Conservation (phyloP, 176 grass and related monocot species). For the Ampelocalamus luodianensis region DNA sequence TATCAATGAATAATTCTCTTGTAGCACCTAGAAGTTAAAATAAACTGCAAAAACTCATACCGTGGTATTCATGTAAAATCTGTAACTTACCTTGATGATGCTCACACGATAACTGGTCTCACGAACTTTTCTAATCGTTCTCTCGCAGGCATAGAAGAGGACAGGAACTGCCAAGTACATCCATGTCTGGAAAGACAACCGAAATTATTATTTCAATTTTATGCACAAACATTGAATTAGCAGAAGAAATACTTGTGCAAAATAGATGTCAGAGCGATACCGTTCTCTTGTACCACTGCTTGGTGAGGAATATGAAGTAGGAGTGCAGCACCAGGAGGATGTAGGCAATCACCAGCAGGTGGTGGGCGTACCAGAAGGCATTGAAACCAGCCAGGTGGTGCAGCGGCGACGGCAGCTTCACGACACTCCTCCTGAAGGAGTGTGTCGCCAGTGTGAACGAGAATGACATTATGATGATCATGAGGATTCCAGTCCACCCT, state of each 20-base stretch:
- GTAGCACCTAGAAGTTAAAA: background rate
- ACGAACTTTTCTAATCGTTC: slow-evolving; percentile 70
- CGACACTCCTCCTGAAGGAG: slow-evolving; percentile 77
- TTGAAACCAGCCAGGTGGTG: slow-evolving; percentile 95
- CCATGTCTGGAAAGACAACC: slow-evolving; percentile 68
- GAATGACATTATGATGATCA: slow-evolving; percentile 92
- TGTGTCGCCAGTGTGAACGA: slow-evolving; percentile 91
- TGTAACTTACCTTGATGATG: slow-evolving; percentile 72
- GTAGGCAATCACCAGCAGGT: slow-evolving; percentile 81
- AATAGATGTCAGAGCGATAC: slow-evolving; percentile 48
- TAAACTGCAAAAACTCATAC: slow-evolving; percentile 7
- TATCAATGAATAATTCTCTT: slow-evolving; percentile 2
- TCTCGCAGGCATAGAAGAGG: slow-evolving; percentile 83
- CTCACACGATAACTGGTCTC: slow-evolving; percentile 70
- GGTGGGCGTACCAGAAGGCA: slow-evolving; percentile 97
- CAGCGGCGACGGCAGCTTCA: slow-evolving; percentile 83
- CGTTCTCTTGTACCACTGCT: slow-evolving; percentile 91
- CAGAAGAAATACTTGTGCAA: slow-evolving; percentile 11
- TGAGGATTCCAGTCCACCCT: slow-evolving; percentile 81
- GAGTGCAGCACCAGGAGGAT: slow-evolving; percentile 87
- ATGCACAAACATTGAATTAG: slow-evolving; percentile 17
- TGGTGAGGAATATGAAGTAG: slow-evolving; percentile 96
- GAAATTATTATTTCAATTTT: background rate
- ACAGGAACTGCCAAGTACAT: slow-evolving; percentile 88
- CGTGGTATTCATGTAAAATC: background rate